Conservation (phyloP, 768 basidiomycete genomes). For the Terana coerulea region DNA sequence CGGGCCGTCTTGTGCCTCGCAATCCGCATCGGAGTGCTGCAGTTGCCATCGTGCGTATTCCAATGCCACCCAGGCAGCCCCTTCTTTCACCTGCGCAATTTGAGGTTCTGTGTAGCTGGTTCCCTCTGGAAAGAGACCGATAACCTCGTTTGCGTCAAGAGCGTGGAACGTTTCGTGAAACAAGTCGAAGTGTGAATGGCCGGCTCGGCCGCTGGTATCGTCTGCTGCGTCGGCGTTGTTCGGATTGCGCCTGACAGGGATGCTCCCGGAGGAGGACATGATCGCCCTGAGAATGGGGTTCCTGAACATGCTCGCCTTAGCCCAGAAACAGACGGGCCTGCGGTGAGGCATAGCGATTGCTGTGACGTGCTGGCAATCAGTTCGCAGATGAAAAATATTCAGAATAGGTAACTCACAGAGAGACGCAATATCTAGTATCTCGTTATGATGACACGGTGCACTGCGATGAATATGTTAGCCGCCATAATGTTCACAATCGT, state of each 20-base stretch:
- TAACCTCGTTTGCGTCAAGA: constrained; percentile 68
- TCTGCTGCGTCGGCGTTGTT: constrained; percentile 8
- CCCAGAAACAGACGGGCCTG: constrained; percentile 87
- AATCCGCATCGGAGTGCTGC: constrained; percentile 38
- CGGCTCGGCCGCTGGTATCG: constrained; percentile 24
- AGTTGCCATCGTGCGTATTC: constrained; percentile 84
- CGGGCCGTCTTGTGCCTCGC: constrained; percentile 37
- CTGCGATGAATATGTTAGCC: constrained; percentile 2
- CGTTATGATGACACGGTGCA: constrained; percentile 68
- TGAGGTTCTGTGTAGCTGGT: constrained; percentile 90
- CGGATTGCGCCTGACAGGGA: constrained; percentile 86
- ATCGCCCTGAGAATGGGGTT: constrained; percentile 74
- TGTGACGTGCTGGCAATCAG: not conserved
- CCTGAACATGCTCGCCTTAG: constrained; percentile 83
- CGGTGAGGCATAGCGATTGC: constrained; percentile 80
- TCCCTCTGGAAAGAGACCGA: constrained; percentile 93
- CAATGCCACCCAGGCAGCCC: constrained; percentile 88
- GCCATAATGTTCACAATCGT: not conserved
- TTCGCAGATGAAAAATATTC: constrained; percentile 9
- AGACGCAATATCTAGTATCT: constrained; percentile 85
- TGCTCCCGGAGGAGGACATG: constrained; percentile 86
- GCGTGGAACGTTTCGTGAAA: constrained; percentile 90
- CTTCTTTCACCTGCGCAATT: constrained; percentile 90
- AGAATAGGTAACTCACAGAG: constrained; percentile 53
- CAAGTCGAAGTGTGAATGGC: constrained; percentile 80